Base-by-base conservation (phyloP, 2,329 filamentous ascomycete genomes). In the Septoria linicola region DNA sequence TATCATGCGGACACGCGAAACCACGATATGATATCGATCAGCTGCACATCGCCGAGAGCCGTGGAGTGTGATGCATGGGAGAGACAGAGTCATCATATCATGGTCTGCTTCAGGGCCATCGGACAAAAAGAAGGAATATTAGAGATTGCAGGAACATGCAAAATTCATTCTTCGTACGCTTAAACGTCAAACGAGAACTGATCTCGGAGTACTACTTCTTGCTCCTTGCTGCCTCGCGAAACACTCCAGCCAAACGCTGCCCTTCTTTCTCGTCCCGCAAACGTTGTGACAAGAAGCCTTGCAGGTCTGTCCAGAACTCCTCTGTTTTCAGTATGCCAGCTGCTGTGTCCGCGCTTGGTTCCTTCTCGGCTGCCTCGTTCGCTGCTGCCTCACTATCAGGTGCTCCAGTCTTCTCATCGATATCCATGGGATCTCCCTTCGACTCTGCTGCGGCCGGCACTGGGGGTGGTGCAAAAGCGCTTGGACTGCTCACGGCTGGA, bases 221-320 rank as follows among this genome's bases (percentile, higher is more conserved):
- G 13, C 50, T 36, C 13, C 25, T 43, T 34, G 32, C 47, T 34
- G 50, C 39, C 19, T 53, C 45, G 19, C 51, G 35, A 66, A 96
- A 96, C 17, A 87, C 68, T 4, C 69, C 73, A 30, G 80, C 79
- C 63, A 92, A 69, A 62, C 83, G 80, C 59, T 81, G 80, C 1
- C 86, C 88, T 65, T 80, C 77, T 2, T 67, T 68, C 44, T 78
- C 83, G 66, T 95, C 87, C 70, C 86, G 83, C 62, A 96, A 72
- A 67, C 89, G 81, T 74, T 91, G 87, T 65, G 83, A 73, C 68
- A 99, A 68, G 70, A 92, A 97, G 0, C 81, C 87, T 66, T 83
- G 83, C 57, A 99, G 70, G 73, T 97, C 93, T 7, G 72, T 73
- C 93, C 93, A 99, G 67, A 99, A 99, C 49, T 80, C 83, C 5